Conservation (phyloP, 1,284 basidiomycete genomes). For the Lentinus polychrous region DNA sequence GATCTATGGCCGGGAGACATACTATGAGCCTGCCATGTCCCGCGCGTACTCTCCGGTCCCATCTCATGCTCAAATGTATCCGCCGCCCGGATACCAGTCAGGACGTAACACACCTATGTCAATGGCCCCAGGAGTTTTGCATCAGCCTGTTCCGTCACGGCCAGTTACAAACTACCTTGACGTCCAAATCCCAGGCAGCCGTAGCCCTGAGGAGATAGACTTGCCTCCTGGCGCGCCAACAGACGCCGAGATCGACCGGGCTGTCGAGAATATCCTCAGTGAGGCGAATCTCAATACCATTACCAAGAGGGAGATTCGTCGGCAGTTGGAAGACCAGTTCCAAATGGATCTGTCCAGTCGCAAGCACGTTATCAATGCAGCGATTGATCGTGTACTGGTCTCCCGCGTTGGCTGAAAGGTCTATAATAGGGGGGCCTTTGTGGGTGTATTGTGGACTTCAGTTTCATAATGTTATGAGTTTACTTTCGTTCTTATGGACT, state of each 20-base stretch:
- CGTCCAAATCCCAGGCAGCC: slow-evolving; percentile 49
- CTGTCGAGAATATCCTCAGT: slow-evolving; percentile 66
- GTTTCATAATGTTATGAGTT: background rate
- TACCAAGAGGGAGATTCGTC: slow-evolving; percentile 85
- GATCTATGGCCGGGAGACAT: slow-evolving; percentile 76
- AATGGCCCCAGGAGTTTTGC: slow-evolving; percentile 17
- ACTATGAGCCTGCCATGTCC: slow-evolving; percentile 54
- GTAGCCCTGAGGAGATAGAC: slow-evolving; percentile 45
- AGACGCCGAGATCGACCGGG: slow-evolving; percentile 66
- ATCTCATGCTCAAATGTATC: slow-evolving; percentile 43
- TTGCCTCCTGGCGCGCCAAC: slow-evolving; percentile 40
- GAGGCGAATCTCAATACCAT: slow-evolving; percentile 80
- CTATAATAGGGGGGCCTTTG: background rate
- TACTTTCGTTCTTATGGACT: slow-evolving; percentile 1
- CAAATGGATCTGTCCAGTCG: slow-evolving; percentile 63
- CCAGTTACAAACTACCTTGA: slow-evolving; percentile 73
- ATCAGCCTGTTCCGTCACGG: slow-evolving; percentile 56
- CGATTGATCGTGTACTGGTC: slow-evolving; percentile 60
- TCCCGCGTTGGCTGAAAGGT: slow-evolving; percentile 20
- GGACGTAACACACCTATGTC: slow-evolving; percentile 67
- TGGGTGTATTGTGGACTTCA: background rate
- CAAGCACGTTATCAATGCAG: slow-evolving; percentile 63
- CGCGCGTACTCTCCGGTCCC: slow-evolving; percentile 64
- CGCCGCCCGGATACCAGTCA: slow-evolving; percentile 64
- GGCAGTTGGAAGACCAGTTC: slow-evolving; percentile 74